phyloP scores from a whole-genome alignment of 1,284 basidiomycete species.

The Dichomitus squalens region DNA sequence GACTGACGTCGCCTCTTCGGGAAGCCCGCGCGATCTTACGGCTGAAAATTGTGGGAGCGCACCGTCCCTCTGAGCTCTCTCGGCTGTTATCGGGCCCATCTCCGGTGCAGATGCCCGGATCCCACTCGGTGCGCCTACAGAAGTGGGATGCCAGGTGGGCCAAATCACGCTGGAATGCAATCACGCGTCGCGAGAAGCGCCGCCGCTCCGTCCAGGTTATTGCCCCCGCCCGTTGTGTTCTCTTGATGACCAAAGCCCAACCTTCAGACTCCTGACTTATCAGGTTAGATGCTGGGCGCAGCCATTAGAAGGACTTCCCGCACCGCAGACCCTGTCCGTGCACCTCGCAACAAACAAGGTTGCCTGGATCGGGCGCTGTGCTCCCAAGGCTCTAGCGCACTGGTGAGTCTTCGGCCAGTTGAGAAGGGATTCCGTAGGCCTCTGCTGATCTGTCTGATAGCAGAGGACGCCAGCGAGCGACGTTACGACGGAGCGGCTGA shows the following conservation, averaged over 20 bases:
- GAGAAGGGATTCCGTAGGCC: neutral
- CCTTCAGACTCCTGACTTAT: constrained; percentile 9
- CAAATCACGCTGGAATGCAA: neutral
- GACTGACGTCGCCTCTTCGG: neutral
- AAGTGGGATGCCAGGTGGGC: neutral
- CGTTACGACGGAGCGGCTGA: neutral
- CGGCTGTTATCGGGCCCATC: constrained; percentile 1
- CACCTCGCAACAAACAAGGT: constrained; percentile 16
- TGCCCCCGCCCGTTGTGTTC: neutral
- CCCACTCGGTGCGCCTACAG: neutral
- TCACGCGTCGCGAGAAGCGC: neutral
- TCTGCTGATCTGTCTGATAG: constrained; percentile 4
- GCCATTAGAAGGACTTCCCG: neutral
- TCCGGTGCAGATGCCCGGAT: neutral
- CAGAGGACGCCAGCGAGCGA: neutral
- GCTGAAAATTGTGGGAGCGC: neutral
- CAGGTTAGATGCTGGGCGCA: constrained; percentile 12
- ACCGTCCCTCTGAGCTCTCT: neutral
- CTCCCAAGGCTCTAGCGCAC: constrained; percentile 5
- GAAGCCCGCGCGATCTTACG: neutral
- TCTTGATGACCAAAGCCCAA: neutral
- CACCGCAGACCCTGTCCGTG: neutral
- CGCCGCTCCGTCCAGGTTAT: neutral
- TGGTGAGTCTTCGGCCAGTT: constrained; percentile 7
- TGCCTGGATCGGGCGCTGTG: constrained; percentile 15